These are phyloP conservation scores for Stentor coeruleus DNA, from an alignment of 73 alveolate genomes.

Conservation along the genomic window DNA sequence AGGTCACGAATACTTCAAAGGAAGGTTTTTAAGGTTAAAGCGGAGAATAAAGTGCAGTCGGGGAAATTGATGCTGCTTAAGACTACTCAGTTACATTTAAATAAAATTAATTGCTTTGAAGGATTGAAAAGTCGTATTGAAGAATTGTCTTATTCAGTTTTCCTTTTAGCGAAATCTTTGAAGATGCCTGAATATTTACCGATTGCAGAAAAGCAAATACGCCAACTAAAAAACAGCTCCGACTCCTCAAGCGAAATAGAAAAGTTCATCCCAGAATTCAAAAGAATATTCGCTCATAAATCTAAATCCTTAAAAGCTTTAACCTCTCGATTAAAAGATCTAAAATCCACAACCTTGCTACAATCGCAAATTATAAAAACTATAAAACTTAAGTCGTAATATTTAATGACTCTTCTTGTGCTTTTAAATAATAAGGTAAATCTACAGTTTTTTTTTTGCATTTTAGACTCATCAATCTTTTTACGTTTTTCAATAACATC, in stretches of 20 bases:
- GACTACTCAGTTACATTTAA: not conserved
- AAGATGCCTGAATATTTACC: not conserved
- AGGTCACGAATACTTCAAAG: not conserved
- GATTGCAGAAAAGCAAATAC: not conserved
- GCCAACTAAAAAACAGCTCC: not conserved
- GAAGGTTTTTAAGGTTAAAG: no score
- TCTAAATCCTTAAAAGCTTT: not conserved
- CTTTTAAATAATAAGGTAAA: slow-evolving; percentile 5
- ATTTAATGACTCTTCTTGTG: slow-evolving; percentile 31
- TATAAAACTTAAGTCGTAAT: no score
- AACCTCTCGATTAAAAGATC: not conserved
- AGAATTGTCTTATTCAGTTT: not conserved
- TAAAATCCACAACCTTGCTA: not conserved
- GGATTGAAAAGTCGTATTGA: no score
- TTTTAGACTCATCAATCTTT: slow-evolving; percentile 23
- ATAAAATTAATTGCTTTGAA: not conserved
- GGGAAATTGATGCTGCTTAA: not conserved
- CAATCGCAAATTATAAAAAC: not conserved
- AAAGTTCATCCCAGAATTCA: not conserved
- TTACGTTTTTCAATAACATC: slow-evolving; percentile 20
- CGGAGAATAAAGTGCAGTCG: not conserved
- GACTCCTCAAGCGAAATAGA: not conserved
- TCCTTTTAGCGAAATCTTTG: not conserved
- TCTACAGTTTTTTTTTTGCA: slow-evolving; percentile 5
- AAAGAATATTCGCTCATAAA: not conserved